Conservation (phyloP, 305 asterid species). For the Lippia alba region DNA sequence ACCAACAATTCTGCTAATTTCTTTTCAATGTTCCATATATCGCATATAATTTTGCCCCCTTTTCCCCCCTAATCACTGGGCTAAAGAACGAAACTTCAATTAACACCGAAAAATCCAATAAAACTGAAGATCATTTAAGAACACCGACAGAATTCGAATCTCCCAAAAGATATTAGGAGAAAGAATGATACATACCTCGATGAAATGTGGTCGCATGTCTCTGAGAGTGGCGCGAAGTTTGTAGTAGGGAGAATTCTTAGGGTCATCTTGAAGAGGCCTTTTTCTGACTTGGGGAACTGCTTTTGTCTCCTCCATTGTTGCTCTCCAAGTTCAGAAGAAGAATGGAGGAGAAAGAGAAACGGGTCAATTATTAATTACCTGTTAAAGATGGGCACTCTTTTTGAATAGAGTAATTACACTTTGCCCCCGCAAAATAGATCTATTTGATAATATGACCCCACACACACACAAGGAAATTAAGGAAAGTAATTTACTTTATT, state of each 20-base stretch:
- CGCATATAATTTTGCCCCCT: neutral
- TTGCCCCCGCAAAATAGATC: neutral
- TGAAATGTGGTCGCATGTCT: conserved; percentile 83
- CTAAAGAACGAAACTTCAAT: conserved; percentile 5
- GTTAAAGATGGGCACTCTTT: neutral
- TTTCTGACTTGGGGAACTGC: conserved; percentile 46
- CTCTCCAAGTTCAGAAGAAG: neutral
- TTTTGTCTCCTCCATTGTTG: conserved; percentile 51
- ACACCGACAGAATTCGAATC: neutral
- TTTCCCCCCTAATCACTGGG: neutral
- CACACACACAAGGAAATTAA: no score
- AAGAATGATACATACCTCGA: conserved; percentile 56
- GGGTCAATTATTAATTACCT: conserved; percentile 10
- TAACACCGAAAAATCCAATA: neutral
- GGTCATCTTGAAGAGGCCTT: conserved; percentile 56
- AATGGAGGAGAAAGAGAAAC: neutral
- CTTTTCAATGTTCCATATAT: no score
- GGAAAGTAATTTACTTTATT: no score
- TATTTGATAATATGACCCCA: neutral
- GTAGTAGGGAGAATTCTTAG: conserved; percentile 63
- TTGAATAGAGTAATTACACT: neutral
- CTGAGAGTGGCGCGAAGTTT: conserved; percentile 66
- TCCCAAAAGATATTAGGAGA: neutral
- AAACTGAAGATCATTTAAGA: neutral
- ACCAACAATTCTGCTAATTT: neutral